Base-by-base conservation (phyloP, 2,329 filamentous ascomycete genomes). In the Arthroderma sp. region DNA sequence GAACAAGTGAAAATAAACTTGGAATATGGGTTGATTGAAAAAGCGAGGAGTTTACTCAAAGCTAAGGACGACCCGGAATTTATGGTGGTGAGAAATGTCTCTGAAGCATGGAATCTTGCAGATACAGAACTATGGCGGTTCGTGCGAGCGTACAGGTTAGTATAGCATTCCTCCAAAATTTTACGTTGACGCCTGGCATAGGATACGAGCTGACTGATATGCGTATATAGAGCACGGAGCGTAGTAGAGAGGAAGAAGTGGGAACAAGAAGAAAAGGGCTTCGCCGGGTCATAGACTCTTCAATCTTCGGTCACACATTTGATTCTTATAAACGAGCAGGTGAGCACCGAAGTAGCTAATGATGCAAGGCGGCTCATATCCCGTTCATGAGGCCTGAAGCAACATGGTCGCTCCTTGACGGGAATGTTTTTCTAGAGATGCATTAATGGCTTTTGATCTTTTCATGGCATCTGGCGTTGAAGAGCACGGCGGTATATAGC, bases 61-160 rank as follows among this genome's bases (percentile, higher is more conserved):
- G 61, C 55, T 47, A 60, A 60, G 49, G 54, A 64, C 29, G 55
- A 55, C 15, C 38, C 32, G 36, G 62, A 64, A 45, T 52, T 60
- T 27, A 57, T 61, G 49, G 57, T 54, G 44, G 62, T 70, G 40
- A 65, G 44, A 34, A 39, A 43, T n/a, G 40, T 68, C 45, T 61
- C 66, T 29, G 68, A 71, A 55, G 67, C 67, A 31, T 71, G 68
- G 78, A 80, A 78, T 54, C 52, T 80, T 50, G 76, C 73, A 2
- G 78, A 81, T 53, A 73, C 75, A 3, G 78, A 81, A 57, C 69
- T 72, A 6, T 81, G 78, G 78, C 72, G 72, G 49, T 81, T 81
- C 56, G 71, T 77, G 27, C 64, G 75, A 44, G 77, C 77, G 4
- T 80, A 68, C 53, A 68, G 62, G 64, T 66, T 47, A 47, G 56